Percentiles rank a stretch among this genome's conserved stretches.
Evolutionary conservation across 345 rosid species (phyloP).

Genomic region (Syzygium jambos): DNA sequence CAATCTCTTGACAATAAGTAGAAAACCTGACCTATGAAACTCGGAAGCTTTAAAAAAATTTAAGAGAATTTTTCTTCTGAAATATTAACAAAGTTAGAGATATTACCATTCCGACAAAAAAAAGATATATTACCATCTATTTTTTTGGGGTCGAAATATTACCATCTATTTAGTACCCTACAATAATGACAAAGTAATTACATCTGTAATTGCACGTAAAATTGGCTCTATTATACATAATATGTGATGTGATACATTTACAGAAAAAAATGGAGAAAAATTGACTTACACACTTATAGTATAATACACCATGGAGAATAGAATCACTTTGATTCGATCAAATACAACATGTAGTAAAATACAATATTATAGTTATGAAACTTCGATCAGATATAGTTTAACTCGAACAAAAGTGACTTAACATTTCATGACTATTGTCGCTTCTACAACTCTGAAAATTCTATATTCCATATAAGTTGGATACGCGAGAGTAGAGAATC

Average conservation of each 20-base stretch:
- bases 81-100: not conserved
- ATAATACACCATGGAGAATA: not conserved
- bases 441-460: not conserved
- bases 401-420: not conserved
- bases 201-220: not conserved
- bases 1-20: not conserved
- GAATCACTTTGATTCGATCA: not conserved
- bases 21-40: not conserved
- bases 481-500: not conserved
- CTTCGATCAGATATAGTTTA: too few relatives aligned
- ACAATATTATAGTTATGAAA: not conserved
- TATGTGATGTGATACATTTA: not conserved
- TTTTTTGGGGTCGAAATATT: not conserved
- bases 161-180: not conserved
- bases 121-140: too few relatives aligned
- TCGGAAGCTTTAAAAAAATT: not conserved
- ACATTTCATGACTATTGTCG: not conserved
- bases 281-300: not conserved
- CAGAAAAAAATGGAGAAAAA: not conserved
- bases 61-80: not conserved
- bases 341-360: not conserved
- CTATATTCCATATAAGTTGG: not conserved
- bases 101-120: not conserved
- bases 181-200: not conserved
- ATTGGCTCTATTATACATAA: not conserved